A percentile compares a stretch with the other conserved stretches of the same genome.
Conservation (phyloP, 73 alveolate species). For the Paramecium caudatum region DNA sequence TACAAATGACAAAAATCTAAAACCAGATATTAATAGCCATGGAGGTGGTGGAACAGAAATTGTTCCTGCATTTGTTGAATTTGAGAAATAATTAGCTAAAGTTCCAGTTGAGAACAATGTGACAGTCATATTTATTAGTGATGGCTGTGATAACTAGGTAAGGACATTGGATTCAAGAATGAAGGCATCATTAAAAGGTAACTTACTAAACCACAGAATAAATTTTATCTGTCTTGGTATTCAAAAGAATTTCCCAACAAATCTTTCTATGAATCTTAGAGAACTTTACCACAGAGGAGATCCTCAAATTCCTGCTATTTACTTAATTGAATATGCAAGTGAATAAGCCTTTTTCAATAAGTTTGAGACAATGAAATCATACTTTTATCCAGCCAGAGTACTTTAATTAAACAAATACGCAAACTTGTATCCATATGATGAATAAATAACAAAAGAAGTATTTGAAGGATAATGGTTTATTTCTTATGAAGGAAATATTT, state of each 20-base stretch:
- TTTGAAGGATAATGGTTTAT: constrained; percentile 72
- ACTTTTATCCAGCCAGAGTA: constrained; percentile 59
- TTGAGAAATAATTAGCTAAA: neutral
- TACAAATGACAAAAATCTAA: neutral
- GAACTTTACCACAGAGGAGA: constrained; percentile 72
- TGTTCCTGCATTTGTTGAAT: constrained; percentile 62
- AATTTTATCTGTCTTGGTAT: constrained; percentile 72
- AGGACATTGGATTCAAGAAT: neutral
- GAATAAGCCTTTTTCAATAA: constrained; percentile 70
- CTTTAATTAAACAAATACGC: constrained; percentile 1
- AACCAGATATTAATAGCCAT: constrained; percentile 32
- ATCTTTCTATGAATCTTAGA: constrained; percentile 67
- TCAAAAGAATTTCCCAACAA: constrained; percentile 63
- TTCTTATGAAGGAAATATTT: neutral
- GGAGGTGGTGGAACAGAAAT: constrained; percentile 75
- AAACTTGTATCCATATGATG: constrained; percentile 70
- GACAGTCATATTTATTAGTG: constrained; percentile 68
- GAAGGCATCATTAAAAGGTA: neutral
- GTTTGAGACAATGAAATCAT: constrained; percentile 67
- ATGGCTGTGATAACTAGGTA: constrained; percentile 69
- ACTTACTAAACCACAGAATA: neutral
- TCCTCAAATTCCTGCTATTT: constrained; percentile 69
- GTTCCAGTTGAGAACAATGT: constrained; percentile 5
- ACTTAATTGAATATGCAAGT: constrained; percentile 62
- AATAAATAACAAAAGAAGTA: constrained; percentile 40